Base-by-base conservation (phyloP, 192 early-diverging fungal species). In the Podila epigama region DNA sequence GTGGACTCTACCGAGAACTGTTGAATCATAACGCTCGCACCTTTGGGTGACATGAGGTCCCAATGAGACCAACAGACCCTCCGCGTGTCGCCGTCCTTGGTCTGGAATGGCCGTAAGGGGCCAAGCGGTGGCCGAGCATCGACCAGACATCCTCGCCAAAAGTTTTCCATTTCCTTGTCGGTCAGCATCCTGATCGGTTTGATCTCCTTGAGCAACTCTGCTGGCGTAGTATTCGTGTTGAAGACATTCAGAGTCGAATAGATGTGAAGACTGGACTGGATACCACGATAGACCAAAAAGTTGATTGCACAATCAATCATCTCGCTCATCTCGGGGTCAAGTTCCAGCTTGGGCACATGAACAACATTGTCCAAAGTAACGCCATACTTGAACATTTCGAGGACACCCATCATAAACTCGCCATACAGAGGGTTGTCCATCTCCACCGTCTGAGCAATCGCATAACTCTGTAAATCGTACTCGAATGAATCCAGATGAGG, bases 351-450 rank as follows among this genome's bases (percentile, higher is more conserved):
- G 44, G 44, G 44, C 2, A 54, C 52, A 15, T 54, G 25, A 28
- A 11, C 15, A 28, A 54, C 44, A 4, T 40, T 58, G 25, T 65
- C 37, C 4, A 60, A 16, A 4, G 31, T 28, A 2, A 73, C 56
- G n/a, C 70, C 70, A 40, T 57, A 66, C 35, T 66, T 60, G 39
- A 60, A 42, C n/a, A 56, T 63, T 32, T 73, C 70, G 15, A 73
- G 55, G 31, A 66, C 50, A 10, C 55, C 70, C 70, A 73, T 60
- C n/a, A 66, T 39, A 51, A 64, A 73, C 6, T 39, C 27, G 7
- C n/a, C 7, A 10, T 48, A 48, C n/a, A 48, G 7, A 20, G 44
- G 44, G 44, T 48, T 48, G n/a, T 48, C 44, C 2, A 48, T 48
- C 44, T 22, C 2, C n/a, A 22, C n/a, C 20, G 44, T 22, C 7